A percentile compares a stretch with the other conserved stretches of the same genome.
phyloP scores from a whole-genome alignment of 2,329 filamentous ascomycete species.

The Beauveria sp. region DNA sequence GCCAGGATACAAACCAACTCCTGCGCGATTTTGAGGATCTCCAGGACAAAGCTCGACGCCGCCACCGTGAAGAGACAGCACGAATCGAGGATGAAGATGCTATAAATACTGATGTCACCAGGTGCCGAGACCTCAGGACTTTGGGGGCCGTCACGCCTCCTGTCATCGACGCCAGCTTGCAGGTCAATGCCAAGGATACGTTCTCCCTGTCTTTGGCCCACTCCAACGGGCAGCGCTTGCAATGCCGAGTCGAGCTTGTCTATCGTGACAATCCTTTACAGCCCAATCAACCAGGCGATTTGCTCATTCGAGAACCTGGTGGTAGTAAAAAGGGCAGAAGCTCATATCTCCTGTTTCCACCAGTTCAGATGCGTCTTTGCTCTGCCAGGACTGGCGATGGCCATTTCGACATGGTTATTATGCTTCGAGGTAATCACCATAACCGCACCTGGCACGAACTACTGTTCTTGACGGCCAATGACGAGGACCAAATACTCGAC shows the following conservation, averaged over 20 bases:
- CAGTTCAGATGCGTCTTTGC: conserved; percentile 62
- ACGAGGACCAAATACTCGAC: conserved; percentile 70
- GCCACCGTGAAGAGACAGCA: conserved; percentile 58
- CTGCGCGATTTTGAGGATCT: conserved; percentile 57
- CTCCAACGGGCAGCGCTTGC: conserved; percentile 82
- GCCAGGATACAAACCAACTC: conserved; percentile 35
- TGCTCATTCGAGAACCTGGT: conserved; percentile 91
- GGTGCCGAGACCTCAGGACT: conserved; percentile 71
- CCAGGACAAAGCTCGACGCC: conserved; percentile 66
- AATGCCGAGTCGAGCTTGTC: conserved; percentile 81
- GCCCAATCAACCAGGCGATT: conserved; percentile 63
- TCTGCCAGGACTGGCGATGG: conserved; percentile 72
- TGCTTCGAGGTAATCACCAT: conserved; percentile 67
- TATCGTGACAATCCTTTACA: conserved; percentile 72
- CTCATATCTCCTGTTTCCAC: conserved; percentile 83
- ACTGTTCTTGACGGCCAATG: conserved; percentile 66
- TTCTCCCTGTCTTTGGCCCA: conserved; percentile 82
- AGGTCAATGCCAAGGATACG: conserved; percentile 82
- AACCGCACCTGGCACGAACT: conserved; percentile 75
- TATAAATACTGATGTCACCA: conserved; percentile 70
- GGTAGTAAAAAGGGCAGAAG: conserved; percentile 58
- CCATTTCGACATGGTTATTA: conserved; percentile 68
- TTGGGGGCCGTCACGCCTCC: conserved; percentile 64
- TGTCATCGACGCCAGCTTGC: conserved; percentile 65
- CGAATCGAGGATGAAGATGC: conserved; percentile 79